Base-by-base conservation (phyloP, 1,139 yeast genomes). In the Saccharomyces hybrid region DNA sequence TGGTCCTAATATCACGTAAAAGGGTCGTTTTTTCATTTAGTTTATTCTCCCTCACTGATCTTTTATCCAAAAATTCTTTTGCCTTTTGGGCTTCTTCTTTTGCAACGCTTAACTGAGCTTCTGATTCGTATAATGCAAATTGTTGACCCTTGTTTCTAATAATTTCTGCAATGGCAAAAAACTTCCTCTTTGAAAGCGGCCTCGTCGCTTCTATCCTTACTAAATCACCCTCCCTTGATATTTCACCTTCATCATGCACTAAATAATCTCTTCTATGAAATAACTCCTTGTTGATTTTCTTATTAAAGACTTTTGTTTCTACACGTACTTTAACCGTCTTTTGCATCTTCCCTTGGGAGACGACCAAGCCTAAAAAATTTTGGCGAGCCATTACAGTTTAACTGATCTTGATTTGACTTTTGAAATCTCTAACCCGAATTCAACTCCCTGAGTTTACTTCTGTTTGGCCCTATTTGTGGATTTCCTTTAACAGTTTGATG, bases 311-410 rank as follows among this genome's bases (percentile, higher is more conserved):
- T 64, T 80, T 83, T 48, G 81, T 81, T 68, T 86, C 87, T 48
- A 93, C 93, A 57, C 96, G 81, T 58, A 93, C 98, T 75, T 90
- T 91, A 61, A 93, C 91, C 59, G 98, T 91, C 76, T 93, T 93
- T 72, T 81, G 79, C 97, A 91, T 91, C 70, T 89, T 89, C 49
- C 98, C 98, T 69, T 90, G 97, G 55, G 97, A 88, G 46, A 89
- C 84, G 63, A 93, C 98, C 70, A 89, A 83, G 53, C 99, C 99
- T 53, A 89, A 76, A 67, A 91, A 88, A 70, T 88, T 89, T 65
- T 88, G 96, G 73, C 89, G 84, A 55, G 93, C 90, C 96, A 88
- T 90, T 7, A 23, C 44, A 16, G 25, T 23, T 23, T 23, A 23
- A 34, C 32, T 13, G 11, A 29, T 5, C n/a, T 29, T 29, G n/a